Base-by-base conservation (phyloP, 345 rosid genomes). In the Salix dunnii region DNA sequence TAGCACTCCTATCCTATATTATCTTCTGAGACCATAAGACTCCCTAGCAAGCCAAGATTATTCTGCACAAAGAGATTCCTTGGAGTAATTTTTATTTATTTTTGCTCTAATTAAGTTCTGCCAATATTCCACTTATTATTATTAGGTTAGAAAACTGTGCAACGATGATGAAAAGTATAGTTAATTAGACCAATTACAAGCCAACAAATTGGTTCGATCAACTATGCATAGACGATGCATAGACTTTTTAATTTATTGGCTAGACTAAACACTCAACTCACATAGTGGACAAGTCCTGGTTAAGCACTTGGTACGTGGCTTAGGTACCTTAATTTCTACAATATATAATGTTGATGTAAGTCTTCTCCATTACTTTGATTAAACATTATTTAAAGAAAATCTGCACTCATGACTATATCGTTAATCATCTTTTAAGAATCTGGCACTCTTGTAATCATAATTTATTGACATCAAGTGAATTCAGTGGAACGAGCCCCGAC, bases 401-500 rank as follows among this genome's bases (percentile, higher is more conserved):
- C 1, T 10, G 63, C 63, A 23, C 63, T n/a, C 2, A 55, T 36
- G 33, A 73, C 21, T 13, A 13, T 23, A 58, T n/a, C 63, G 23
- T 10, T 11, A 3, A 58, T 58, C 14, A n/a, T 58, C 63, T 23
- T 58, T 23, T 23, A 3, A 42, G 35, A 6, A 49, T 27, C 11
- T 14, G 69, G 63, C 61, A 70, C 43, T 77, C 61, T 43, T 30
- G 62, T 20, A 46, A 67, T 49, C 14, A 38, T 61, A 55, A 31
- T 51, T 25, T 71, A 51, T 12, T 31, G 13, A 9, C 55, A 4
- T 10, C 35, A 51, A 35, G 35, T 66, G 71, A 16, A 35, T 30
- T 17, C 12, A 25, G 80, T 76, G 86, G 88, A 81, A 75, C 74
- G 40, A 68, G 9, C 76, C 77, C 82, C 84, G 80, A 78, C 71